Evolutionary conservation across 306 rosid genomes (phyloP).

Genomic region (Prunus kanzakura): DNA sequence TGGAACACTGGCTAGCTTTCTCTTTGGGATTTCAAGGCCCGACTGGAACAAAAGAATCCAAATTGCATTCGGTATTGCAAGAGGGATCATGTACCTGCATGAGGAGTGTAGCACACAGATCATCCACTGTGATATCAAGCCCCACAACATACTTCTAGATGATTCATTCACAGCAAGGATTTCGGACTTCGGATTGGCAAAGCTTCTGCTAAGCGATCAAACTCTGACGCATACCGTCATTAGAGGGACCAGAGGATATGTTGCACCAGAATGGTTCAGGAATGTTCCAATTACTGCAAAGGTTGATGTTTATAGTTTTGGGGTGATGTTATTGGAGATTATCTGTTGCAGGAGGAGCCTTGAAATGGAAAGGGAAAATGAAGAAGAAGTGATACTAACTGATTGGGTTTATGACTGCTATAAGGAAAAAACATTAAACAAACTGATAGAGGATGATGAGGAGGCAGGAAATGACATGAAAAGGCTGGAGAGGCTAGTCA

Average conservation of each 20-base stretch:
- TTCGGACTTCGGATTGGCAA: slow-evolving; percentile 13
- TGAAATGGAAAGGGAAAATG: not conserved
- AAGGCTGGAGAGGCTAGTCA: slow-evolving; percentile 11
- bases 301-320: not conserved
- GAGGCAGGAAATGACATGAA: slow-evolving; percentile 18
- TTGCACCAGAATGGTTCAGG: not conserved
- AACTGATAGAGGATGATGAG: slow-evolving; percentile 2
- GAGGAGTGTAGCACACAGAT: slow-evolving; percentile 1
- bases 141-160: not conserved
- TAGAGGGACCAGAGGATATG: not conserved
- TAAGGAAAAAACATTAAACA: not conserved
- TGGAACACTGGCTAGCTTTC: slow-evolving; percentile 17
- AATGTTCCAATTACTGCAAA: not conserved
- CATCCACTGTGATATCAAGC: slow-evolving; percentile 2
- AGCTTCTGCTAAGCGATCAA: slow-evolving; percentile 15
- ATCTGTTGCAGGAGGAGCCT: slow-evolving; percentile 7
- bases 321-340: not conserved
- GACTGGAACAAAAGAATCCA: slow-evolving; percentile 18
- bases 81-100: not conserved
- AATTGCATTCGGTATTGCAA: not conserved
- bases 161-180: slow-evolving; percentile 12
- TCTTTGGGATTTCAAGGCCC: slow-evolving; percentile 21
- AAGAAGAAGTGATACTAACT: slow-evolving; percentile 10
- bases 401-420: slow-evolving; percentile 20
- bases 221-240: slow-evolving; percentile 6